Percentiles rank a stretch among this genome's conserved stretches.
These are phyloP conservation scores for Akanthomyces muscarius DNA, from an alignment of 2,329 filamentous ascomycete species.

Conservation along the genomic window DNA sequence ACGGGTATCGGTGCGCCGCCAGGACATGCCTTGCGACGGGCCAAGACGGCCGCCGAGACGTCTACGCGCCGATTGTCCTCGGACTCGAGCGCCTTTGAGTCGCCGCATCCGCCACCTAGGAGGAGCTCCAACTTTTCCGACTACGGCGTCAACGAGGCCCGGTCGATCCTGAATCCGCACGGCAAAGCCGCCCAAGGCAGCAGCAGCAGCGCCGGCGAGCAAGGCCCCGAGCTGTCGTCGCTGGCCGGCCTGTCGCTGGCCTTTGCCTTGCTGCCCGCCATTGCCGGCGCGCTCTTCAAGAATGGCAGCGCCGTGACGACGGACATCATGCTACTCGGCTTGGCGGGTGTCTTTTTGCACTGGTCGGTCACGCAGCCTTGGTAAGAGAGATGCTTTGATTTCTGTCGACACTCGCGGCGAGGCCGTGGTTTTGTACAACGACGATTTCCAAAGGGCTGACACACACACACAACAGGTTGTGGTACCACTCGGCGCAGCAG, in stretches of 20 bases:
- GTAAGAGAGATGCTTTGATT: constrained; percentile 43
- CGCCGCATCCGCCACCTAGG: constrained; percentile 41
- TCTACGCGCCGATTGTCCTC: constrained; percentile 23
- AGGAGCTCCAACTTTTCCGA: constrained; percentile 78
- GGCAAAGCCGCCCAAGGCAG: constrained; percentile 6
- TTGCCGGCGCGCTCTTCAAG: constrained; percentile 80
- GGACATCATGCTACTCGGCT: constrained; percentile 73
- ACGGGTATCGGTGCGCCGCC: constrained; percentile 21
- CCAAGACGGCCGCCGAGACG: constrained; percentile 37
- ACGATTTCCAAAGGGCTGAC: background rate
- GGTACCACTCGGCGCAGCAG: constrained; percentile 69
- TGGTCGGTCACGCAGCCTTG: constrained; percentile 90
- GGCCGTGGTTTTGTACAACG: too few species aligned
- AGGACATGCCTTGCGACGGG: constrained; percentile 39
- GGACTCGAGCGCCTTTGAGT: constrained; percentile 26
- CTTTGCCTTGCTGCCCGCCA: constrained; percentile 77
- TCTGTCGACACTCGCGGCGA: too few species aligned
- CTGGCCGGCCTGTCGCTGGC: constrained; percentile 79
- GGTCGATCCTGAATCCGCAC: constrained; percentile 61
- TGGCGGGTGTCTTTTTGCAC: constrained; percentile 83
- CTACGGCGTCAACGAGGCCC: constrained; percentile 65
- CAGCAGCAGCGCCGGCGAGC: constrained; percentile 18
- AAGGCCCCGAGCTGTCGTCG: constrained; percentile 53
- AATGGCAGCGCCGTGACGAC: constrained; percentile 81
- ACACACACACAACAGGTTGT: constrained; percentile 47